phyloP scores from a whole-genome alignment of 176 grass and related monocot species.

The Musa troglodytarum region DNA sequence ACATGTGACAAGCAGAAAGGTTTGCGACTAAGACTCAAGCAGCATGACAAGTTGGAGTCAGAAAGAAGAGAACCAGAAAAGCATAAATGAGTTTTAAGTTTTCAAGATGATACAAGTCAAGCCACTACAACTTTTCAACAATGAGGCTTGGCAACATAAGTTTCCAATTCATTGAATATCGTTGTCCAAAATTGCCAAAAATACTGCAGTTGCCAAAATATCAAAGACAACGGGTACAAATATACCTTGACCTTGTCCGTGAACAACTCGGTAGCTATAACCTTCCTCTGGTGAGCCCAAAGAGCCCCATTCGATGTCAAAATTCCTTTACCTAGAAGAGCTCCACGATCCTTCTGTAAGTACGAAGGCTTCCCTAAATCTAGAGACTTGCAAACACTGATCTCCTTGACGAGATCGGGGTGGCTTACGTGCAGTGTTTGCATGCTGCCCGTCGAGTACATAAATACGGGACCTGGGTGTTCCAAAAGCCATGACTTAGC shows the following conservation, averaged over 20 bases:
- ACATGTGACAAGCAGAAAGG: too few relatives aligned
- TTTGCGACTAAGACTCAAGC: too few relatives aligned
- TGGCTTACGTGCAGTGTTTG: slow-evolving; percentile 42
- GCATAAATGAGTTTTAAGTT: background rate
- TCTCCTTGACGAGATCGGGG: slow-evolving; percentile 53
- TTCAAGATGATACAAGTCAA: background rate
- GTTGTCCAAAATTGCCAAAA: background rate
- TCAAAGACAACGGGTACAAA: background rate
- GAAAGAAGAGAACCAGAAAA: too few relatives aligned
- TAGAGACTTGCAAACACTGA: slow-evolving; percentile 49
- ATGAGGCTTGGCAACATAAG: background rate
- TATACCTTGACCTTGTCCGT: slow-evolving; percentile 88
- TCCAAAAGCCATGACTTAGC: background rate
- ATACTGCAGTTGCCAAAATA: background rate
- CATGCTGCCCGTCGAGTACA: slow-evolving; percentile 55
- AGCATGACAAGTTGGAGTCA: too few relatives aligned
- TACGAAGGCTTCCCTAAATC: slow-evolving; percentile 53
- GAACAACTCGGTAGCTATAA: slow-evolving; percentile 73
- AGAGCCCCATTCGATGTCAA: slow-evolving; percentile 47
- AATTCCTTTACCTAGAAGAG: slow-evolving; percentile 65
- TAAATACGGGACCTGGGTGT: slow-evolving; percentile 40
- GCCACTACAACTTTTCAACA: background rate
- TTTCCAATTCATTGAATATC: background rate
- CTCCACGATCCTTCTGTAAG: slow-evolving; percentile 44
- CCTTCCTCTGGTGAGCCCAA: slow-evolving; percentile 65